Evolutionary conservation across 768 basidiomycete genomes (phyloP).

Genomic region (Cystofilobasidium bisporidii): DNA sequence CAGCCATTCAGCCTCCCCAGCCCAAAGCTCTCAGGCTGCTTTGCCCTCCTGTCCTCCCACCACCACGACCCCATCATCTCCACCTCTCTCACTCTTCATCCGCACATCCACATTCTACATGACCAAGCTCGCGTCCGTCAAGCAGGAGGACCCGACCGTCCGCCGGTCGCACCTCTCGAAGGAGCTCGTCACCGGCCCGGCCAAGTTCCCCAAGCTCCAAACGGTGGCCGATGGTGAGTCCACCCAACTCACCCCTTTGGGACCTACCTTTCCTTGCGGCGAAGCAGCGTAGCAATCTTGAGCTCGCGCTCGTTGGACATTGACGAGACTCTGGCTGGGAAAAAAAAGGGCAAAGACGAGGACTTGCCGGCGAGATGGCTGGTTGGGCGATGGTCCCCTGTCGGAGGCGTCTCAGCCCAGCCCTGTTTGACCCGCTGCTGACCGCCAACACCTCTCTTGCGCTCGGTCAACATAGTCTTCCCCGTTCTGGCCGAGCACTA

Average conservation of each 20-base stretch:
- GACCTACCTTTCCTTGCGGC: too few species aligned
- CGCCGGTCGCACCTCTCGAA: conserved; percentile 35
- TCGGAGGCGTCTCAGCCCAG: too few species aligned
- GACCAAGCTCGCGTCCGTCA: conserved; percentile 32
- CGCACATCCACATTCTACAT: neutral
- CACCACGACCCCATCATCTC: neutral
- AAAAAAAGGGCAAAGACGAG: too few species aligned
- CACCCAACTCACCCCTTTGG: conserved; percentile 10
- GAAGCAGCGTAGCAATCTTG: too few species aligned
- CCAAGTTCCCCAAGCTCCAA: conserved; percentile 31
- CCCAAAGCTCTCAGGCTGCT: too few species aligned
- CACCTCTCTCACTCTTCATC: neutral
- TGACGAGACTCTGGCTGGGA: too few species aligned
- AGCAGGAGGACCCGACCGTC: conserved; percentile 33
- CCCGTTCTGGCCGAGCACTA: conserved; percentile 34
- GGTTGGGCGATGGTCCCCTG: too few species aligned
- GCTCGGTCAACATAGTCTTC: neutral
- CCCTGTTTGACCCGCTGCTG: neutral
- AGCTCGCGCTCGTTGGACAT: too few species aligned
- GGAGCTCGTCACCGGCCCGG: conserved; percentile 34
- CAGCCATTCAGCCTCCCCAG: too few species aligned
- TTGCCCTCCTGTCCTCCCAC: neutral
- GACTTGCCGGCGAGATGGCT: too few species aligned
- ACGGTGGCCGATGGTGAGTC: conserved; percentile 36
- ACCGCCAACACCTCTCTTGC: neutral